These are phyloP conservation scores for Elsinoe australis DNA, from an alignment of 2,329 filamentous ascomycete species.

Conservation along the genomic window DNA sequence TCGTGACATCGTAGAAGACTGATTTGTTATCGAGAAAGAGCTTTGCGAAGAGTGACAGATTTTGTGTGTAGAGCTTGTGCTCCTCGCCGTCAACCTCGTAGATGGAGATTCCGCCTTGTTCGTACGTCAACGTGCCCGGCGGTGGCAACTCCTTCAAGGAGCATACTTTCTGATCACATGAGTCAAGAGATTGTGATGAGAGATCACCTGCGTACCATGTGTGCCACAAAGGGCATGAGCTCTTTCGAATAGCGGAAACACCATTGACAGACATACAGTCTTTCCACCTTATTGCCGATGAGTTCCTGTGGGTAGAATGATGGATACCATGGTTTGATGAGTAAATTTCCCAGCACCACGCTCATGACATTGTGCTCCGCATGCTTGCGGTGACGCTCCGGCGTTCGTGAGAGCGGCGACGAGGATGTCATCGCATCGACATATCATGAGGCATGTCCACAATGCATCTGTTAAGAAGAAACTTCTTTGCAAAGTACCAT, in stretches of 20 bases:
- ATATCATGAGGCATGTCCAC: neutral
- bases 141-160: slow-evolving; percentile 37
- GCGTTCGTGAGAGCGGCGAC: slow-evolving; percentile 15
- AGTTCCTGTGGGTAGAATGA: slow-evolving; percentile 74
- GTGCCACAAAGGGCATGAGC: slow-evolving; percentile 39
- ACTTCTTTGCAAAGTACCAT: neutral
- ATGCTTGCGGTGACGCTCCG: slow-evolving; percentile 16
- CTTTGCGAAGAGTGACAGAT: slow-evolving; percentile 91
- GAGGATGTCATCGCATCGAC: slow-evolving; percentile 14
- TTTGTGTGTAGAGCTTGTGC: slow-evolving; percentile 84
- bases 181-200: slow-evolving; percentile 16
- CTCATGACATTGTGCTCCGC: slow-evolving; percentile 69
- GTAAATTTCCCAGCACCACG: slow-evolving; percentile 74
- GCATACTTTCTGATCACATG: slow-evolving; percentile 37
- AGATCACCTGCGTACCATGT: slow-evolving; percentile 17
- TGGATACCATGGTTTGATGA: slow-evolving; percentile 86
- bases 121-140: slow-evolving; percentile 69
- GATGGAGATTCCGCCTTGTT: slow-evolving; percentile 71
- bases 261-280: slow-evolving; percentile 78
- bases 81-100: slow-evolving; percentile 90
- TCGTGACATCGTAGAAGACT: slow-evolving; percentile 92
- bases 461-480: neutral
- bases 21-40: slow-evolving; percentile 97
- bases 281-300: slow-evolving; percentile 37
- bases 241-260: slow-evolving; percentile 87